Conservation (phyloP, 2,329 filamentous ascomycete genomes). For the Xylaria sp. region DNA sequence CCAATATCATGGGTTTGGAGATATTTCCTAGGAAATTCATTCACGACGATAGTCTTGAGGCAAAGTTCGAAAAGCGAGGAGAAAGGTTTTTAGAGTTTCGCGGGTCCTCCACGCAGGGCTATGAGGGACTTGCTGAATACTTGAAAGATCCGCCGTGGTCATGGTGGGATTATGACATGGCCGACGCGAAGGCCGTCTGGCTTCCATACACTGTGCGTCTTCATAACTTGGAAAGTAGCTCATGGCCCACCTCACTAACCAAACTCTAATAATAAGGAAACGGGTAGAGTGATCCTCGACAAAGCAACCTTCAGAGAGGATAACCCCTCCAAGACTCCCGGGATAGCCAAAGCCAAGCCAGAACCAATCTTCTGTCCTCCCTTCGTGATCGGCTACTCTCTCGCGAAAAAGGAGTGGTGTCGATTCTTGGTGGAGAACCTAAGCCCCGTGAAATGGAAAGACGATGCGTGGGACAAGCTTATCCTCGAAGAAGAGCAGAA, state of each 20-base stretch:
- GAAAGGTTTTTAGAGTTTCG: constrained; percentile 14
- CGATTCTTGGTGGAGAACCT: constrained; percentile 39
- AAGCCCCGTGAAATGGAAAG: constrained; percentile 34
- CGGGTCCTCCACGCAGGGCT: constrained; percentile 20
- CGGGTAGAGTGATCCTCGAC: constrained; percentile 39
- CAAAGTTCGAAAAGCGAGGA: constrained; percentile 9
- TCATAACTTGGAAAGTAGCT: neutral
- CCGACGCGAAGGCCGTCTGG: constrained; percentile 29
- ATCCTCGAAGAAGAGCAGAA: constrained; percentile 41
- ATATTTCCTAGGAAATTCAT: constrained; percentile 27
- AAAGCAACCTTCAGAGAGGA: constrained; percentile 38
- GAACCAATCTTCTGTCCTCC: constrained; percentile 39
- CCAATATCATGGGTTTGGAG: constrained; percentile 9
- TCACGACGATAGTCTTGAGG: constrained; percentile 6
- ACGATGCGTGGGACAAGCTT: constrained; percentile 36
- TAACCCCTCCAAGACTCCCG: constrained; percentile 13
- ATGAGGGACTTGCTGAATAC: constrained; percentile 38
- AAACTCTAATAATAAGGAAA: constrained; percentile 20
- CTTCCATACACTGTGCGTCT: constrained; percentile 34
- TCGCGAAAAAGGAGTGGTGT: constrained; percentile 40
- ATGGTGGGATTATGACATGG: constrained; percentile 30
- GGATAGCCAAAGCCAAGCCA: constrained; percentile 11
- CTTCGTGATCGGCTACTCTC: constrained; percentile 40
- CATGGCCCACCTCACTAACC: neutral
- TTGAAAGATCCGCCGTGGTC: constrained; percentile 36